Base-by-base conservation (phyloP, 176 grass and related monocot genomes). In the Ampelocalamus luodianensis region DNA sequence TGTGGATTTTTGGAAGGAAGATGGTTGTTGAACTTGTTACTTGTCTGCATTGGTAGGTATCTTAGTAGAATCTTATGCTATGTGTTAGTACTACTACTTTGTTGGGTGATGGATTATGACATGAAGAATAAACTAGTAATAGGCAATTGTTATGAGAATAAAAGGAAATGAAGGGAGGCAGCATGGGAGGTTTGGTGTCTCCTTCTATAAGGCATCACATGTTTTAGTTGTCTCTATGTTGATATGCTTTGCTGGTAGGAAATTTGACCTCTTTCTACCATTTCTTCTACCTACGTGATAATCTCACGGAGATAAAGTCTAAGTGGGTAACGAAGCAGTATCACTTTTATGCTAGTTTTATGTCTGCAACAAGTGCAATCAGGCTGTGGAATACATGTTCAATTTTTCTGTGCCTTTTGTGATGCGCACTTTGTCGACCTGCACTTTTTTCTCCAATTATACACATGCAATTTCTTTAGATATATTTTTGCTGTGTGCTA, bases 101-200 rank as follows among this genome's bases (percentile, higher is more conserved):
- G 51, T 74, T 83, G 49, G 87, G 67, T 87, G 74, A 74, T 75
- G 80, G 85, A 83, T 74, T 74, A 77, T 29, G 68, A 72, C 74
- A 68, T 59, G 67, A 65, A 65, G 44, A 87, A 58, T 87, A 87
- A 78, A 72, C 13, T 74, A 74, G 72, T 79, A 48, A 38, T 46
- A 18, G 8, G 3, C 29, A 80, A 13, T 7, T 79, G 3, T 69
- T 27, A 24, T 42, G 38, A 76, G 24, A 53, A 48, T 37, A 13
- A 48, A 36, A 36, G 67, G 74, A 66, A 10, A 53, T 54, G 20
- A 70, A 54, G 22, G 61, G 39, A 18, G 14, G 38, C 55, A 17
- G 7, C 48, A 24, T 81, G 60, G 50, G 26, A 10, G 34, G 76
- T 86, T 80, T 86, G 45, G 24, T 90, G 88, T 39, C 65, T 46